Percentiles rank a stretch among this genome's conserved stretches.
phyloP scores from a whole-genome alignment of 768 basidiomycete genomes.

The Suillus americanus region DNA sequence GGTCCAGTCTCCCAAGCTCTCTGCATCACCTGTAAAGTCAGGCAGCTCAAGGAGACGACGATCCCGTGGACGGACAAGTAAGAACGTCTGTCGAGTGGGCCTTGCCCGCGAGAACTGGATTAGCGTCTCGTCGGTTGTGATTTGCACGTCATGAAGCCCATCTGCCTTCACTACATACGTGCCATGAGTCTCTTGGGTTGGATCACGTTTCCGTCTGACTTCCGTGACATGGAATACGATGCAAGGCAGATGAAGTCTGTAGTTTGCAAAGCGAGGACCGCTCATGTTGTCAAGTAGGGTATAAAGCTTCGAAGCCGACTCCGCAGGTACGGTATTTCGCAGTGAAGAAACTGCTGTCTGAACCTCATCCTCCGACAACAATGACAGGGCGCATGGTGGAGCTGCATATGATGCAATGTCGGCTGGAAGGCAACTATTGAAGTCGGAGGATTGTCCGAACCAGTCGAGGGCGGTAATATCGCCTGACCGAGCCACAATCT shows the following conservation, averaged over 20 bases:
- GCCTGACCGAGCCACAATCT: constrained; percentile 14
- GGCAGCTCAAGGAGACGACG: background rate
- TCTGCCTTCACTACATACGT: background rate
- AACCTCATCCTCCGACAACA: background rate
- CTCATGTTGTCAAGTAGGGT: background rate
- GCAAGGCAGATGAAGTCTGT: background rate
- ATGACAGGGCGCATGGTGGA: background rate
- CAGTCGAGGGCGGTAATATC: constrained; percentile 19
- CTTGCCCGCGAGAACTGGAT: background rate
- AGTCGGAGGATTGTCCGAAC: constrained; percentile 17
- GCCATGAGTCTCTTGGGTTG: background rate
- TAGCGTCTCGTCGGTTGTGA: background rate
- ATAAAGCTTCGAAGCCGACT: background rate
- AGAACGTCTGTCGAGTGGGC: background rate
- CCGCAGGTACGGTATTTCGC: background rate
- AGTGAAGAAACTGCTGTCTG: background rate
- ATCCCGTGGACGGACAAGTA: background rate
- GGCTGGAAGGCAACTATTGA: constrained; percentile 22
- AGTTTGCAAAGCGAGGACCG: background rate
- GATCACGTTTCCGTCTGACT: background rate
- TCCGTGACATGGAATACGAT: background rate
- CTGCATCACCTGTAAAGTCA: background rate
- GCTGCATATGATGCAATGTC: constrained; percentile 7
- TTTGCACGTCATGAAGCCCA: background rate
- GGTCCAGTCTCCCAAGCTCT: background rate